Evolutionary conservation across 1,139 yeast species (phyloP), one percentile per base, ranked within the genome.

Genomic region (Sugiyamaella grinbergsii): DNA sequence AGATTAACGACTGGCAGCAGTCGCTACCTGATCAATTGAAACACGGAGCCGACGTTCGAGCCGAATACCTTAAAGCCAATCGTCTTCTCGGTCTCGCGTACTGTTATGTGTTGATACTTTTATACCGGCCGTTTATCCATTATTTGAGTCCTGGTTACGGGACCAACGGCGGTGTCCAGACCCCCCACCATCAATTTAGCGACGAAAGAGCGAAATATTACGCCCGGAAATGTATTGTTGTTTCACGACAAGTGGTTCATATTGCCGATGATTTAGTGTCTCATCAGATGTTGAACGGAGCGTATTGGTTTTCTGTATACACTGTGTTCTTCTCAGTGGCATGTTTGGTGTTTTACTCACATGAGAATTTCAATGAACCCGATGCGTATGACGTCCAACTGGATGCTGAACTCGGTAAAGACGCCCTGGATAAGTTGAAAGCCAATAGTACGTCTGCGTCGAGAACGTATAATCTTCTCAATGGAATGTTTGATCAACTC

Each of bases 321-420:
- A 88, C 96, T 0, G 85, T 90, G n/a, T 90, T 90, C 66, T 90
- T 88, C 65, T 83, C 95, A 2, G 90, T 90, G 50, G 95, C 96
- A 0, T 87, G 95, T 60, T 74, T 90, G 61, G 82, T 88, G 7
- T 90, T 85, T 63, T 90, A 88, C 64, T 86, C 83, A 53, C 96
- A 88, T 67, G 94, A 86, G 62, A 82, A 81, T 16, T 78, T 82
- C 20, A 65, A 70, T 22, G 75, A 83, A 59, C 85, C 85, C 52
- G 83, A 81, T 75, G 71, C 58, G 58, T 51, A 55, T 16, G 76
- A 72, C 28, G 80, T 89, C 52, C 77, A 83, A 54, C 74, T 79
- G 53, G 95, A 87, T 68, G 93, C 94, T 4, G 95, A 87, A 61
- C 75, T 81, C 51, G 96, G 96, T 19, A 83, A 84, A 65, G 79